Conservation (phyloP, 140 eudicot species). For the Bidens hawaiensis region DNA sequence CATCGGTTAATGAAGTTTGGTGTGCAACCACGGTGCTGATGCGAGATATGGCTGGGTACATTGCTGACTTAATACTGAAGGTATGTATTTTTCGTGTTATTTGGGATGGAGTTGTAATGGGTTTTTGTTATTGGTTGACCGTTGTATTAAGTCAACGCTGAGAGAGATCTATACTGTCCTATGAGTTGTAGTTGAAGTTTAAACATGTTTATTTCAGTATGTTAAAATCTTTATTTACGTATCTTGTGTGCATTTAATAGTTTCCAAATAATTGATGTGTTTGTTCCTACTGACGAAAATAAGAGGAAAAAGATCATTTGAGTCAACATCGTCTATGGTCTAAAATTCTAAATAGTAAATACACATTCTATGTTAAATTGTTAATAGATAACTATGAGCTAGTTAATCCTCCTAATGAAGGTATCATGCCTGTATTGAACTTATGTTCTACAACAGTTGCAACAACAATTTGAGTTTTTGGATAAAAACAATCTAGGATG, state of each 20-base stretch:
- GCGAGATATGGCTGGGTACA: constrained; percentile 14
- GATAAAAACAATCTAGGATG: too few relatives aligned
- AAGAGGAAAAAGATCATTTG: too few relatives aligned
- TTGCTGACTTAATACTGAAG: constrained; percentile 14
- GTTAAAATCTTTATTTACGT: constrained; percentile 12
- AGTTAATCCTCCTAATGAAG: too few relatives aligned
- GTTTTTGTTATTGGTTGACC: constrained; percentile 12
- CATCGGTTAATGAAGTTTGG: constrained; percentile 10
- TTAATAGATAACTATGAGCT: too few relatives aligned
- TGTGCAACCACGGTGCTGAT: neutral
- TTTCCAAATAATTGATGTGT: neutral
- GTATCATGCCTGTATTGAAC: too few relatives aligned
- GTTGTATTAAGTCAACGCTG: constrained; percentile 4
- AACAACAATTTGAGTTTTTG: too few relatives aligned
- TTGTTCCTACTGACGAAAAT: too few relatives aligned
- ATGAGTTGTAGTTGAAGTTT: constrained; percentile 6
- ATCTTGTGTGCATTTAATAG: neutral
- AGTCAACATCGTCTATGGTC: too few relatives aligned
- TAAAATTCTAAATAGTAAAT: too few relatives aligned
- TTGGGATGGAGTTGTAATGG: constrained; percentile 17
- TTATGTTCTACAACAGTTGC: too few relatives aligned
- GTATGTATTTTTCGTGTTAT: constrained; percentile 16
- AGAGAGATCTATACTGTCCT: constrained; percentile 9
- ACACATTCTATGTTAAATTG: too few relatives aligned
- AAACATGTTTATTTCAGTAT: constrained; percentile 6